Conservation (phyloP, 768 basidiomycete species). For the Lenzites betulinus region DNA sequence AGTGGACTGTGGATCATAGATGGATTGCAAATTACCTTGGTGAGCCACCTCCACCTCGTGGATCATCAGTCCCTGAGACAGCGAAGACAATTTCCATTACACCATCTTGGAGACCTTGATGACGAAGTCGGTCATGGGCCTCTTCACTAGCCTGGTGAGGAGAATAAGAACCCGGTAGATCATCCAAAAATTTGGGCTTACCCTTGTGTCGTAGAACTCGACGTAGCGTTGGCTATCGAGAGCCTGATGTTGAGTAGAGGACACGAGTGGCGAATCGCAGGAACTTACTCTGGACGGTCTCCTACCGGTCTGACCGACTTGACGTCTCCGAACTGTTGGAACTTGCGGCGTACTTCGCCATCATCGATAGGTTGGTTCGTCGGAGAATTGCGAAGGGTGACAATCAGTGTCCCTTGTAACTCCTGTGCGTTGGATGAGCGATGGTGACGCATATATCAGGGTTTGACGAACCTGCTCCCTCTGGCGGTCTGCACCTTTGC, state of each 20-base stretch:
- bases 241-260: slow-evolving; percentile 8
- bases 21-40: slow-evolving; percentile 37
- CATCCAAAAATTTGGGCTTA: slow-evolving; percentile 35
- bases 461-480: slow-evolving; percentile 66
- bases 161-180: slow-evolving; percentile 15
- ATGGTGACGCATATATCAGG: background rate
- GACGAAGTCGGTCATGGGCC: slow-evolving; percentile 78
- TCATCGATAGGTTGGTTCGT: slow-evolving; percentile 75
- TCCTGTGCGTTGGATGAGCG: slow-evolving; percentile 43
- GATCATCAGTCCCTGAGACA: slow-evolving; percentile 65
- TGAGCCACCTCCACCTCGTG: slow-evolving; percentile 37
- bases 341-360: slow-evolving; percentile 81
- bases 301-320: slow-evolving; percentile 71
- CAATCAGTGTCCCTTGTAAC: slow-evolving; percentile 82
- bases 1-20: background rate
- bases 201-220: slow-evolving; percentile 92
- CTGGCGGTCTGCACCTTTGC: slow-evolving; percentile 64
- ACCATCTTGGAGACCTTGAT: slow-evolving; percentile 80
- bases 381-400: slow-evolving; percentile 72
- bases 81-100: slow-evolving; percentile 85
- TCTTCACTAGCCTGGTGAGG: slow-evolving; percentile 65
- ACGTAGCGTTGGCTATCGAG: slow-evolving; percentile 79
- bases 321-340: slow-evolving; percentile 89
- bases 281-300: slow-evolving; percentile 60
- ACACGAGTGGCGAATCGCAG: background rate